Evolutionary conservation across 2,329 filamentous ascomycete species (phyloP), one percentile per base, ranked within the genome.

Genomic region (Achaetomium macrosporum): DNA sequence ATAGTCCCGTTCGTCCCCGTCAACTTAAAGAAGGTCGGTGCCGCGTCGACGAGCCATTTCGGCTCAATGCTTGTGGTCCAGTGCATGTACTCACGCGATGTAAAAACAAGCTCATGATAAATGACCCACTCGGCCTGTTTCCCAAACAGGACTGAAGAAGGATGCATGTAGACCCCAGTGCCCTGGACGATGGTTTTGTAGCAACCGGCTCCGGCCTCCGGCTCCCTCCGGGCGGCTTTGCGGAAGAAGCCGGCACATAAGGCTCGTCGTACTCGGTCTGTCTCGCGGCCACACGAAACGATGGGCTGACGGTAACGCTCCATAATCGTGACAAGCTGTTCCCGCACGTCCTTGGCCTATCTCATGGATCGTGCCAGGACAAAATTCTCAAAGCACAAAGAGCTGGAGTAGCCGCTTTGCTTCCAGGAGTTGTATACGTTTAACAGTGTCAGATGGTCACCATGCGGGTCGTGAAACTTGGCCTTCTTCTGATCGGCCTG

Each of bases 401-500:
- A 84, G 53, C 83, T 88, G 44, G 84, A 87, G 71, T 82, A 95
- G 9, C 85, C 85, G 57, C 83, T 86, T 39, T 85, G 78, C 68
- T 95, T 95, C 93, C 93, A 99, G n/a, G 82, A 84, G 65, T 97
- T 96, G 74, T 95, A 99, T 0, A 99, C 91, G 62, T 99, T 99
- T 40, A 99, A 81, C 0, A 97, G 77, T 0, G 93, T 99, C 12
- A 99, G 76, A 64, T 99, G 93, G 66, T 99, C 93, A 47, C 93
- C 93, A 52, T 89, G 83, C 0, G 92, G 88, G 64, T 99, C 93
- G 72, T 96, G 90, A 72, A 99, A 99, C 68, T 96, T 96, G 59
- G 90, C 79, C 71, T 96, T 96, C 76, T 97, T 97, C 70, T 96
- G 89, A 66, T 99, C 93, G 3, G 93, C 93, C 69, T 95, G 90